phyloP scores from a whole-genome alignment of 1,139 yeast species.

The Hemisphaericaspora xylofermentans region DNA sequence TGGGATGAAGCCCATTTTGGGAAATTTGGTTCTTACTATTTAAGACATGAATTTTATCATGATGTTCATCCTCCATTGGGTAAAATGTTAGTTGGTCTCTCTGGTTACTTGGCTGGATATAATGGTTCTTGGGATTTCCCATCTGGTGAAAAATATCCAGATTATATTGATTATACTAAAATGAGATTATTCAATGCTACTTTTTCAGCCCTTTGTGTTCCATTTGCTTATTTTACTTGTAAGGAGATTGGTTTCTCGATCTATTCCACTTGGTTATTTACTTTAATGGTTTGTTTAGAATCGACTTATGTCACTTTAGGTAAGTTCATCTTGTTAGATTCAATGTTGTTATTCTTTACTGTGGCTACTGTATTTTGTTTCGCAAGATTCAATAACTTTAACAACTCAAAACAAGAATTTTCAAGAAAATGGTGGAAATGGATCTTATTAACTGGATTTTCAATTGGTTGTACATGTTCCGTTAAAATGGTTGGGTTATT shows the following conservation, averaged over 20 bases:
- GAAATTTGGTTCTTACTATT: constrained; percentile 88
- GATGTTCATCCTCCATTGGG: constrained; percentile 99
- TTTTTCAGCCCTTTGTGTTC: constrained; percentile 88
- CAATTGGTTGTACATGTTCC: constrained; percentile 77
- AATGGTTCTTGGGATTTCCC: constrained; percentile 96
- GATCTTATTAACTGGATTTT: constrained; percentile 73
- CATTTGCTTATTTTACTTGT: constrained; percentile 89
- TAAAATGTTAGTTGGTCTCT: constrained; percentile 92
- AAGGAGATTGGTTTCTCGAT: constrained; percentile 80
- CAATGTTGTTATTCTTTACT: constrained; percentile 93
- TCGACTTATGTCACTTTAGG: constrained; percentile 86
- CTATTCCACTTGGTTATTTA: constrained; percentile 84
- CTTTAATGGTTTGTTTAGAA: constrained; percentile 85
- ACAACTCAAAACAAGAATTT: constrained; percentile 53
- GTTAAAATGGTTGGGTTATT: constrained; percentile 85
- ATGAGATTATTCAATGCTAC: constrained; percentile 95
- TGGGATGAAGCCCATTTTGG: constrained; percentile 84
- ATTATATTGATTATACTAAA: constrained; percentile 77
- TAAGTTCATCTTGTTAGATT: constrained; percentile 87
- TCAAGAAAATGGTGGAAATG: constrained; percentile 92
- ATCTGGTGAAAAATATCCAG: constrained; percentile 84
- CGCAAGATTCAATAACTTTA: constrained; percentile 74
- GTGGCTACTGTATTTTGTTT: constrained; percentile 78
- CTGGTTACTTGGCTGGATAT: constrained; percentile 93
- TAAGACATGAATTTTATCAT: constrained; percentile 90